Conservation (phyloP, 2,329 filamentous ascomycete genomes). For the Cladosporium sp. region DNA sequence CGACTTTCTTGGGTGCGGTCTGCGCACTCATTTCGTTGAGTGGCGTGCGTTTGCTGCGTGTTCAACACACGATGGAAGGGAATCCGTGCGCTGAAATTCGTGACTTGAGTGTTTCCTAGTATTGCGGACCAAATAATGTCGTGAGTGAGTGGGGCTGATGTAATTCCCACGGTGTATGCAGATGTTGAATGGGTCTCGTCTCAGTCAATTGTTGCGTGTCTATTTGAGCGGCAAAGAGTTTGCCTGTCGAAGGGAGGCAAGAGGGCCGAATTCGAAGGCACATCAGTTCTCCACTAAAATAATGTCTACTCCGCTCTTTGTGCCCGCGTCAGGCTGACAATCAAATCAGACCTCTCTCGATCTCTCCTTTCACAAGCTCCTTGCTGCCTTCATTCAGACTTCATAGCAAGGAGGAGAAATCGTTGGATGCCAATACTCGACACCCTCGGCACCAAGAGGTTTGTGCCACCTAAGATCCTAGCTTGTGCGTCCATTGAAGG, state of each 20-base stretch:
- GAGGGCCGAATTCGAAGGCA: neutral
- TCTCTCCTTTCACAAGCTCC: neutral
- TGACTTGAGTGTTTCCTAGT: neutral
- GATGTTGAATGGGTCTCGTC: neutral
- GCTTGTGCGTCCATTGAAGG: neutral
- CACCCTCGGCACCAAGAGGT: neutral
- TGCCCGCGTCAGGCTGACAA: neutral
- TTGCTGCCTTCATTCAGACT: neutral
- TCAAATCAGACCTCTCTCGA: neutral
- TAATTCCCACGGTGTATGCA: neutral
- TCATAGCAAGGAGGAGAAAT: neutral
- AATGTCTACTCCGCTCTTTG: neutral
- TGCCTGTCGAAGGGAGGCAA: constrained; percentile 1
- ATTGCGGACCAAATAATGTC: neutral
- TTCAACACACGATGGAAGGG: neutral
- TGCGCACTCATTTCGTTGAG: constrained; percentile 20
- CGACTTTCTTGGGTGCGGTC: constrained; percentile 13
- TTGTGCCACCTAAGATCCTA: neutral
- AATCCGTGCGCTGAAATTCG: constrained; percentile 1
- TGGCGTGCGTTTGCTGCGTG: constrained; percentile 16
- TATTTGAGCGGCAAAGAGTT: constrained; percentile 10
- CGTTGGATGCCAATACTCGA: neutral
- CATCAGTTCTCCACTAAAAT: neutral
- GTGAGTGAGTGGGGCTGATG: neutral
- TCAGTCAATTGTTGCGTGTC: constrained; percentile 2